Conservation (phyloP, 2,329 filamentous ascomycete genomes). For the Neoascochyta sp. region DNA sequence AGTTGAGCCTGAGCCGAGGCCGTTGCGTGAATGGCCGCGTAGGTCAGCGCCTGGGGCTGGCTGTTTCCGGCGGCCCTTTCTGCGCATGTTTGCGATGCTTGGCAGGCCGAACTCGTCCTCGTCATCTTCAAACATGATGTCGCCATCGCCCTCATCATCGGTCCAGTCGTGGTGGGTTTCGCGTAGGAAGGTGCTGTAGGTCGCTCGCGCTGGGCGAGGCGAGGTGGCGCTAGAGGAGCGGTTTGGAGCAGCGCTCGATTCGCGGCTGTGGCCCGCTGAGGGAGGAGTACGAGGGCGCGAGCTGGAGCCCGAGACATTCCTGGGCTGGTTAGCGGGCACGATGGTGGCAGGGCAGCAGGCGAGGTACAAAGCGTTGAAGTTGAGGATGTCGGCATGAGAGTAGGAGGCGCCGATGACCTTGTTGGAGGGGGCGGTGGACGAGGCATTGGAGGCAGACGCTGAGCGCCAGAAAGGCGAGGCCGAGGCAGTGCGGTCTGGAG, state of each 20-base stretch:
- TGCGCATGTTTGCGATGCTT: conserved; percentile 86
- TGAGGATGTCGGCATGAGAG: conserved; percentile 92
- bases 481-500: conserved; percentile 48
- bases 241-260: conserved; percentile 56
- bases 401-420: conserved; percentile 92
- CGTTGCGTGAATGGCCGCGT: conserved; percentile 26
- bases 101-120: conserved; percentile 95
- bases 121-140: conserved; percentile 80
- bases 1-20: conserved; percentile 16
- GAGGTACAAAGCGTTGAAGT: conserved; percentile 71
- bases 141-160: conserved; percentile 60
- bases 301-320: conserved; percentile 58
- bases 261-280: conserved; percentile 55
- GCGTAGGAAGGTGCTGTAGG: conserved; percentile 77
- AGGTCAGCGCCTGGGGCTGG: conserved; percentile 46
- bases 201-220: conserved; percentile 59
- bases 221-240: conserved; percentile 54
- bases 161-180: conserved; percentile 82
- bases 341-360: neutral
- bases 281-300: conserved; percentile 73
- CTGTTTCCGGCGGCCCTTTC: conserved; percentile 56
- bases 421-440: conserved; percentile 50
- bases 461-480: conserved; percentile 84
- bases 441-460: conserved; percentile 41
- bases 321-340: conserved; percentile 32